Evolutionary conservation across 345 rosid species (phyloP).

Genomic region (Citrus reticulata): DNA sequence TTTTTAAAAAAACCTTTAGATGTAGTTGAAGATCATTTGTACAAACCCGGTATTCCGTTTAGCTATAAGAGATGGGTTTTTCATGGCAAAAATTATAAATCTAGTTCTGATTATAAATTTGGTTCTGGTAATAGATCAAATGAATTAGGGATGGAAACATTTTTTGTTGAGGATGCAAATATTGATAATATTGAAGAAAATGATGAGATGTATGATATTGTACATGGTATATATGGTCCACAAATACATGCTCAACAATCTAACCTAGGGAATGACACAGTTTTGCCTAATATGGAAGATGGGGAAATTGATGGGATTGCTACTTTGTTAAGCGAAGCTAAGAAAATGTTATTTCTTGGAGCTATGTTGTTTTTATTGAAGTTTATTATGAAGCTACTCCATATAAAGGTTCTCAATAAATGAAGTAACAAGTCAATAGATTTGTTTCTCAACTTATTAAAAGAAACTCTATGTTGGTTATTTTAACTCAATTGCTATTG

Average conservation of each 20-base stretch:
- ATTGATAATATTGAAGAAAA: neutral
- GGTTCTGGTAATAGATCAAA: neutral
- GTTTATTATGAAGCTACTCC: neutral
- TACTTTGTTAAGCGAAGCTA: neutral
- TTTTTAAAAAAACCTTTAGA: neutral
- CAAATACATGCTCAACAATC: neutral
- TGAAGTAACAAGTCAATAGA: too few species aligned
- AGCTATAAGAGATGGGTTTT: neutral
- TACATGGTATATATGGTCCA: neutral
- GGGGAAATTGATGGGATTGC: neutral
- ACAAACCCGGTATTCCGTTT: too few species aligned
- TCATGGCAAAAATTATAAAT: neutral
- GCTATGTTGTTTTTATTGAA: neutral
- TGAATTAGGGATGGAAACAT: neutral
- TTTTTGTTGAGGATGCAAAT: neutral
- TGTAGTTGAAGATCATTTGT: neutral
- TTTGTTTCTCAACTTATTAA: too few species aligned
- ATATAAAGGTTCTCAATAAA: neutral
- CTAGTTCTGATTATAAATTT: too few species aligned
- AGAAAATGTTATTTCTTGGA: neutral
- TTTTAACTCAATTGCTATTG: too few species aligned
- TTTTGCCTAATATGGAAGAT: neutral
- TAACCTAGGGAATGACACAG: neutral
- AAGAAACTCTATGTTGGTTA: too few species aligned
- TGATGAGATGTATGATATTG: neutral